These are phyloP conservation scores for Onygenales sp. DNA, from an alignment of 2,329 filamentous ascomycete species.

Conservation along the genomic window DNA sequence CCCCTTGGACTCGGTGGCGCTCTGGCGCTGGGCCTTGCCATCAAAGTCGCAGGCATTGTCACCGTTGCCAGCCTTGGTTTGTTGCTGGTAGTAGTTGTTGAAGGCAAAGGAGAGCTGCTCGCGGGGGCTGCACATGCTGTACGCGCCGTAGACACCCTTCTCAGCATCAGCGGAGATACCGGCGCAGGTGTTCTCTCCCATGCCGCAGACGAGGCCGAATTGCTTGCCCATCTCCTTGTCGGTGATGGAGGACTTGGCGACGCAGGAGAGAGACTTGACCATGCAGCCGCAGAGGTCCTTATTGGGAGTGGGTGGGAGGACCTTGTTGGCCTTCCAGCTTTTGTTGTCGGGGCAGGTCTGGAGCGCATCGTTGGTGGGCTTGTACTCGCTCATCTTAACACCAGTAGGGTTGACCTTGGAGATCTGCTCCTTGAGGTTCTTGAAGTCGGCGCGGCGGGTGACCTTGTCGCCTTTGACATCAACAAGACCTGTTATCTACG, in stretches of 20 bases:
- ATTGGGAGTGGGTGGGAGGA: slow-evolving; percentile 77
- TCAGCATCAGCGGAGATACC: slow-evolving; percentile 31
- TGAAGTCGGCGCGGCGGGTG: slow-evolving; percentile 64
- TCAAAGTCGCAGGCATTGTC: slow-evolving; percentile 33
- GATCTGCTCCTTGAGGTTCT: slow-evolving; percentile 60
- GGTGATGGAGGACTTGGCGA: slow-evolving; percentile 49
- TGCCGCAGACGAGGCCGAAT: slow-evolving; percentile 47
- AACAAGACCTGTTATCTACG: slow-evolving; percentile 25
- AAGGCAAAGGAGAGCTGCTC: slow-evolving; percentile 36
- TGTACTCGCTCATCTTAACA: slow-evolving; percentile 60
- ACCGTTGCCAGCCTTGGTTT: slow-evolving; percentile 22
- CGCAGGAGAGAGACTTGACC: slow-evolving; percentile 63
- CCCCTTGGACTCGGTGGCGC: slow-evolving; percentile 24
- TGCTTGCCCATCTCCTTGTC: slow-evolving; percentile 53
- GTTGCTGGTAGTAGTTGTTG: slow-evolving; percentile 35
- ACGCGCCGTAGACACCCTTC: slow-evolving; percentile 35
- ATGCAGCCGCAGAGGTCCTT: slow-evolving; percentile 75
- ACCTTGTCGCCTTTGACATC: slow-evolving; percentile 57
- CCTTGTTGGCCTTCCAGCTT: slow-evolving; percentile 58
- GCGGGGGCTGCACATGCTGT: slow-evolving; percentile 35
- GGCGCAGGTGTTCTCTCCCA: slow-evolving; percentile 25
- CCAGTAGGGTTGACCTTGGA: slow-evolving; percentile 56
- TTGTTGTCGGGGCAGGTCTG: slow-evolving; percentile 59
- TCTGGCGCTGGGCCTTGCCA: slow-evolving; percentile 31
- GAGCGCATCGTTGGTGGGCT: slow-evolving; percentile 58